These are phyloP conservation scores for Mycena capillaripes DNA, from an alignment of 768 basidiomycete genomes.

Conservation along the genomic window DNA sequence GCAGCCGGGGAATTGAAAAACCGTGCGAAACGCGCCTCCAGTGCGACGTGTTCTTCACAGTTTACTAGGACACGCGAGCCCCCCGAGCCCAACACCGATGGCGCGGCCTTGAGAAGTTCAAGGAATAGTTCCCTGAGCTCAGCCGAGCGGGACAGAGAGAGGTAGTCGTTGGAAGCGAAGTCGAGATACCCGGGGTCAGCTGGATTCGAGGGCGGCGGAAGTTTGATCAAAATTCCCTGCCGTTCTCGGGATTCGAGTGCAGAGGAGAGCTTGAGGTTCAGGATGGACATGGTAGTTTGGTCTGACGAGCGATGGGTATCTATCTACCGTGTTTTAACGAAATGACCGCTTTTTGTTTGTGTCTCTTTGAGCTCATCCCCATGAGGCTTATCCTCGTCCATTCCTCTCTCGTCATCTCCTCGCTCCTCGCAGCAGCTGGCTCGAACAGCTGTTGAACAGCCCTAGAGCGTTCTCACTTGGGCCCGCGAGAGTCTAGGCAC, in stretches of 20 bases:
- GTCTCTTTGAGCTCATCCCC: too few relatives aligned
- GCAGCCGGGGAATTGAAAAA: slow-evolving; percentile 58
- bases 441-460: too few relatives aligned
- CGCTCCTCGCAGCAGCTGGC: too few relatives aligned
- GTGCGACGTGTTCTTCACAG: slow-evolving; percentile 51
- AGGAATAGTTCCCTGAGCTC: slow-evolving; percentile 51
- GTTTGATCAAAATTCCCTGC: neutral
- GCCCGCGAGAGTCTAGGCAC: too few relatives aligned
- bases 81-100: slow-evolving; percentile 58
- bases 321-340: too few relatives aligned
- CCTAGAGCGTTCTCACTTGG: too few relatives aligned
- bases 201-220: neutral
- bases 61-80: slow-evolving; percentile 66
- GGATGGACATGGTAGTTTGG: neutral
- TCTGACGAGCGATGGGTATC: too few relatives aligned
- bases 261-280: neutral
- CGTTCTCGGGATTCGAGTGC: neutral
- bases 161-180: slow-evolving; percentile 61
- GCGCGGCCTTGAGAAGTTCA: slow-evolving; percentile 36
- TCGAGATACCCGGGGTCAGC: neutral
- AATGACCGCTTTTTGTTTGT: too few relatives aligned
- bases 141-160: slow-evolving; percentile 56
- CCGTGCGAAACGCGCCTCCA: slow-evolving; percentile 55
- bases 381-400: too few relatives aligned
- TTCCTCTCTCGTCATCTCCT: too few relatives aligned